Base-by-base conservation (phyloP, 225 moss, liverwort and hornwort genomes). In the Pseudoscleropodium purum region DNA sequence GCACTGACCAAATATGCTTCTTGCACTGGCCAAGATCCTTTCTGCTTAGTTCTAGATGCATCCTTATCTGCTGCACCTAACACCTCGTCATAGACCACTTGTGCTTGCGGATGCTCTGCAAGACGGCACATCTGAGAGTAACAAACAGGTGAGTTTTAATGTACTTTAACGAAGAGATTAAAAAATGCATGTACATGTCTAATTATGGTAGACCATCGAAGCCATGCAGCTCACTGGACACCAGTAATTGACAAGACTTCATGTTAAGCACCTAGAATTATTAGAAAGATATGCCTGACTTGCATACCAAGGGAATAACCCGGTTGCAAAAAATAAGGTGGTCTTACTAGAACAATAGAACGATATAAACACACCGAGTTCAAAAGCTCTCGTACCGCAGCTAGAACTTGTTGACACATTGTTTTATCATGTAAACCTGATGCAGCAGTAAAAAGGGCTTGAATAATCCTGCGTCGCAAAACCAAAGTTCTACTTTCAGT, bases 41-140 rank as follows among this genome's bases (percentile, higher is more conserved):
- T 96, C 82, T 93, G 94, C 91, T 92, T 95, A 37, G 88, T 87
- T 90, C 87, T 94, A 75, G 92, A 91, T 75, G 88, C 64, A 94
- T 99, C 98, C 88, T 94, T 96, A 88, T 97, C 97, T 91, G 96
- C 96, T 93, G 96, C 94, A 84, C 93, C 87, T 92, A 99, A 90
- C 79, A 97, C 95, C 90, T 99, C 99, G 89, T 97, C 88, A 80
- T 95, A 99, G 36, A 99, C 96, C 88, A 94, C 86, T 86, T 89
- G 95, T 68, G 99, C 91, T 95, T 99, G 94, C 69, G 99, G 90
- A 94, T 97, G 95, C 90, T 99, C 96, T 86, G 96, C 99, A 92
- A 99, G 95, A 89, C 96, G 95, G 90, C 96, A 96, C 90, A 99
- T 92, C 99, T 99, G 93, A 75, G 91, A 90, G 93, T 74, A 88